Base-by-base conservation (phyloP, 257 asterid genomes). In the Apocynum venetum region DNA sequence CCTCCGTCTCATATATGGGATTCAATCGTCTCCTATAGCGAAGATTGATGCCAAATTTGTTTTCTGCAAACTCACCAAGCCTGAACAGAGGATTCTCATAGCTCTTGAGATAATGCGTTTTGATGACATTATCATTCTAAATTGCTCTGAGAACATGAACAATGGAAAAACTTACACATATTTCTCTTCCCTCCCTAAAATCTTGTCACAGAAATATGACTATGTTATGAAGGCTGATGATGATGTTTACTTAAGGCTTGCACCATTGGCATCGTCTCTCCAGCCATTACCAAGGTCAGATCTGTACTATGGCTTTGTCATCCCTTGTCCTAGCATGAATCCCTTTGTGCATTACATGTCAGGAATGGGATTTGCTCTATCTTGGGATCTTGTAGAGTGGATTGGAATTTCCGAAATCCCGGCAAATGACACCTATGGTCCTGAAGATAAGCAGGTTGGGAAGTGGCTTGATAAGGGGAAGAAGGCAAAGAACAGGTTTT, bases 171-270 rank as follows among this genome's bases (percentile, higher is more conserved):
- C 97, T 0, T 83, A 89, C 80, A 84, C 88, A 2, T 93, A 93
- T 60, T 85, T 93, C 83, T 93, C 97, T 15, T 80, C 87, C 67
- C 96, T 93, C 65, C 94, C 94, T 3, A 80, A 13, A 57, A 83
- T 86, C 19, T 86, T 89, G 41, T 40, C 79, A 0, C 74, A 73
- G 25, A 81, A 64, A 20, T 93, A 93, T 25, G 89, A 91, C 86
- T 91, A 93, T 47, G 87, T 93, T 71, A 91, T 93, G 98, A 93
- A 93, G 83, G 91, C 96, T 0, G 97, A 93, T 57, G 98, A 93
- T 43, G 98, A 91, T 76, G 88, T 87, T n/a, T 91, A 78, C 83
- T 41, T 93, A 74, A 75, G 98, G 83, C 84, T 91, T 0, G 79
- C 78, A 40, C 90, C 89, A 0, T 60, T 89, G 77, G 89, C 93